Conservation (phyloP, 1,139 yeast species). For the Geotrichum candidum region DNA sequence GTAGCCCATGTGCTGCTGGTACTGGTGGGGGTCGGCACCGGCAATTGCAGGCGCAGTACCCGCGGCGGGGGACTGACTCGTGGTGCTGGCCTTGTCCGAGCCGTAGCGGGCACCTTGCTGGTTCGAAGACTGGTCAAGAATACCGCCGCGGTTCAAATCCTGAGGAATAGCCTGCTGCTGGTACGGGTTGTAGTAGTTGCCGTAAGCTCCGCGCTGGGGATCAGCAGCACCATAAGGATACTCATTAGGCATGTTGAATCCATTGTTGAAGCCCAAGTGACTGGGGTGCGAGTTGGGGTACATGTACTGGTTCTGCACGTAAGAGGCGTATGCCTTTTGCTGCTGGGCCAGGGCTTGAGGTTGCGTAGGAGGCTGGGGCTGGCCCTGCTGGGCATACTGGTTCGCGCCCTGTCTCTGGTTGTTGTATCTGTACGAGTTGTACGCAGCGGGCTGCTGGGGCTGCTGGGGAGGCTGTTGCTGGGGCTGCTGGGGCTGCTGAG, state of each 20-base stretch:
- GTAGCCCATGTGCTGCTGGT: constrained; percentile 26
- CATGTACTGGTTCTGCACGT: constrained; percentile 25
- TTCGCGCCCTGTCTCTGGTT: constrained; percentile 5
- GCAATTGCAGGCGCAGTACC: constrained; percentile 20
- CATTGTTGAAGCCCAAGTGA: constrained; percentile 23
- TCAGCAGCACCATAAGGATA: constrained; percentile 21
- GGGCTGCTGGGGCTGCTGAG: constrained; percentile 11
- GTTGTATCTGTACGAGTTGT: constrained; percentile 19
- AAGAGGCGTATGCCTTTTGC: constrained; percentile 25
- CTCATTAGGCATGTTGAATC: constrained; percentile 18
- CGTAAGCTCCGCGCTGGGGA: constrained; percentile 19
- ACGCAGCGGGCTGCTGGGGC: constrained; percentile 20
- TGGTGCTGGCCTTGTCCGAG: constrained; percentile 9
- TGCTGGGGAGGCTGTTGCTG: constrained; percentile 18
- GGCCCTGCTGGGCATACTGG: constrained; percentile 18
- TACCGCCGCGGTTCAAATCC: constrained; percentile 12
- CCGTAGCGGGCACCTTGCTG: constrained; percentile 13
- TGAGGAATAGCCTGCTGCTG: constrained; percentile 20
- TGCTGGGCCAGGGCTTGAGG: constrained; percentile 20
- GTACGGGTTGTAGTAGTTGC: constrained; percentile 21
- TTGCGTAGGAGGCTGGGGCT: constrained; percentile 16
- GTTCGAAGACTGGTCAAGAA: constrained; percentile 9
- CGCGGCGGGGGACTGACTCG: constrained; percentile 21
- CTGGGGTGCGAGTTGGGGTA: constrained; percentile 22
- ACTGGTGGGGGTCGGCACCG: constrained; percentile 24